These are phyloP conservation scores for Hemerocallis citrina DNA, from an alignment of 106 monocot genomes.

Conservation along the genomic window DNA sequence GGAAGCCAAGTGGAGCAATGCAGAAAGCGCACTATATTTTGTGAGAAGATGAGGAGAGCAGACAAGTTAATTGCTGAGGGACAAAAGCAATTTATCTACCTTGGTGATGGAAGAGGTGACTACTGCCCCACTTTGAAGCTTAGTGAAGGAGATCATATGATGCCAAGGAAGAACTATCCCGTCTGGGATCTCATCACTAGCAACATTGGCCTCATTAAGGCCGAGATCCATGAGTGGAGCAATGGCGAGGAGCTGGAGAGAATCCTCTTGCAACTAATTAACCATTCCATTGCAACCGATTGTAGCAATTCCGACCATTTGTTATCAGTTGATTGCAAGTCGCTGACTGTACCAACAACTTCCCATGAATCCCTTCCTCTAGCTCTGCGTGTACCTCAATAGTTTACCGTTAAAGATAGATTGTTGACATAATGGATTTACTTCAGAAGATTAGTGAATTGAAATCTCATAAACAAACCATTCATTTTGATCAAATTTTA, in stretches of 20 bases:
- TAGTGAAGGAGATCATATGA: constrained; percentile 30
- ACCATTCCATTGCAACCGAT: neutral
- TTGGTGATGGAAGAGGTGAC: constrained; percentile 67
- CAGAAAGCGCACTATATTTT: too few species aligned
- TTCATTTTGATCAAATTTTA: too few species aligned
- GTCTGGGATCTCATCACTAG: constrained; percentile 45
- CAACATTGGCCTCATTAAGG: constrained; percentile 23
- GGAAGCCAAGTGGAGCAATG: too few species aligned
- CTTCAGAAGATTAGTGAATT: too few species aligned
- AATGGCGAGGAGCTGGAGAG: constrained; percentile 34
- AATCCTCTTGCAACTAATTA: constrained; percentile 31
- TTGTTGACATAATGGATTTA: too few species aligned
- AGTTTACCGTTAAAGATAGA: too few species aligned
- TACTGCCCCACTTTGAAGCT: constrained; percentile 48
- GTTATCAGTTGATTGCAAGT: constrained; percentile 30
- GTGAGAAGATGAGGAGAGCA: too few species aligned
- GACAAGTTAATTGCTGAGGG: too few species aligned
- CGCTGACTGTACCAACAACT: constrained; percentile 6
- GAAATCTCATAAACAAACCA: too few species aligned
- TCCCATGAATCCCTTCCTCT: constrained; percentile 15
- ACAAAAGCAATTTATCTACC: constrained; percentile 48
- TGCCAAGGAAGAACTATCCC: constrained; percentile 62
- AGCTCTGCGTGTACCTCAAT: constrained; percentile 36
- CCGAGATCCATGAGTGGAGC: constrained; percentile 48
- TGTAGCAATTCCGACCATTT: neutral